Evolutionary conservation across 345 rosid genomes (phyloP).

Genomic region (Brassica napus): Da-Ae NC_063452.1:51165001-51165500

Average conservation of each 20-base stretch:
- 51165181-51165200: conserved; percentile 1
- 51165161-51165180: conserved; percentile 13
- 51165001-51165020: conserved; percentile 37
- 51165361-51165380: conserved; percentile 14
- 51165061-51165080: conserved; percentile 23
- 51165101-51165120: conserved; percentile 26
- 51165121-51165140: conserved; percentile 13
- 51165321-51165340: neutral
- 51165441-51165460: conserved; percentile 28
- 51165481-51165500: neutral
- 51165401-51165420: conserved; percentile 27
- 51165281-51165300: neutral
- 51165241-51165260: neutral
- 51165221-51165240: neutral
- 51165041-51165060: conserved; percentile 32
- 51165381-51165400: conserved; percentile 21
- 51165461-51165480: neutral
- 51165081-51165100: conserved; percentile 13
- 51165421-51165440: conserved; percentile 34
- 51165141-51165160: conserved; percentile 24
- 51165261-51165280: neutral
- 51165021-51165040: conserved; percentile 33
- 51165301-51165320: neutral
- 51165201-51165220: conserved; percentile 14
- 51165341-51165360: neutral